Conservation (phyloP, 306 rosid genomes). For the Dicorynia guianensis region DNA sequence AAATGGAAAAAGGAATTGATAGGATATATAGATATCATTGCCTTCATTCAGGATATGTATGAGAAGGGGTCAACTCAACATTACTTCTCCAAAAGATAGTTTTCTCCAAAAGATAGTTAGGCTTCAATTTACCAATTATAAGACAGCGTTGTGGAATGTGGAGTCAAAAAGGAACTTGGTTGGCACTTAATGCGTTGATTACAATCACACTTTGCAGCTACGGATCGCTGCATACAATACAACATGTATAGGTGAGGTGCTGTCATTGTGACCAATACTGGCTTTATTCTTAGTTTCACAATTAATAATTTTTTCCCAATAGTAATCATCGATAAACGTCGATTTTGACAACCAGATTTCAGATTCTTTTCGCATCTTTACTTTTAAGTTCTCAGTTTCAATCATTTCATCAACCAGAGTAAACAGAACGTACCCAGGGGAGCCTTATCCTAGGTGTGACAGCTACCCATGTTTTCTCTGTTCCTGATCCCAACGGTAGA, state of each 20-base stretch:
- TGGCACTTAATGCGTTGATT: conserved; percentile 36
- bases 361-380: background rate
- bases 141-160: conserved; percentile 54
- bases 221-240: conserved; percentile 37
- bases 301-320: background rate
- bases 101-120: conserved; percentile 47
- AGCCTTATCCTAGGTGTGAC: background rate
- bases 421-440: background rate
- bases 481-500: background rate
- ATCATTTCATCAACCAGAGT: background rate
- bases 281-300: background rate
- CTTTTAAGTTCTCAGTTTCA: background rate
- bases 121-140: conserved; percentile 48
- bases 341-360: background rate
- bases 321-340: background rate
- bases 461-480: background rate
- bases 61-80: conserved; percentile 50
- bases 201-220: conserved; percentile 34
- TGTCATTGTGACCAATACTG: conserved; percentile 17
- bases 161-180: conserved; percentile 53
- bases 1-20: conserved; percentile 1
- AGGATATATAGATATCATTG: background rate
- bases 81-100: conserved; percentile 41
- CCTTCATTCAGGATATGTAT: conserved; percentile 6
- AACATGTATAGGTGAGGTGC: background rate